phyloP scores from a whole-genome alignment of 2,329 filamentous ascomycete genomes.

The Peltaster fructicola region DNA sequence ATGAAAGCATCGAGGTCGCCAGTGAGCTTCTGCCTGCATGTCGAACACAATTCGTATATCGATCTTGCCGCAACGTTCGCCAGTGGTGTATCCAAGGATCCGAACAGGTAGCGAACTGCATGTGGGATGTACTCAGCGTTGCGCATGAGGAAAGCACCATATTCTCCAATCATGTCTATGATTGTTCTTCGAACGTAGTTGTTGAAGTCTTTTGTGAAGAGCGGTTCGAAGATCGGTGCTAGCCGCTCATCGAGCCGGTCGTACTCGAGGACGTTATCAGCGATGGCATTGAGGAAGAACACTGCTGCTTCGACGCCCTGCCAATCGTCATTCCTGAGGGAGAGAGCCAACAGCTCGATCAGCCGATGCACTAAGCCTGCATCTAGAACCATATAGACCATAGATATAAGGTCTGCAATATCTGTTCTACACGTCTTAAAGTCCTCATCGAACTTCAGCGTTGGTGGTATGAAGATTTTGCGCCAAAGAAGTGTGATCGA shows the following conservation, averaged over 20 bases:
- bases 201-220: constrained; percentile 33
- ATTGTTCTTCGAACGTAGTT: constrained; percentile 49
- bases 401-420: constrained; percentile 59
- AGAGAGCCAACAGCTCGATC: constrained; percentile 25
- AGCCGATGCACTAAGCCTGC: constrained; percentile 28
- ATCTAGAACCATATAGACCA: constrained; percentile 42
- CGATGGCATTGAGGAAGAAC: constrained; percentile 48
- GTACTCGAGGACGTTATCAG: constrained; percentile 46
- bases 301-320: constrained; percentile 33
- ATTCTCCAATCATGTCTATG: constrained; percentile 52
- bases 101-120: constrained; percentile 58
- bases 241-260: constrained; percentile 41
- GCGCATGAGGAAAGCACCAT: constrained; percentile 59
- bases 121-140: constrained; percentile 49
- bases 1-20: constrained; percentile 51
- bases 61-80: constrained; percentile 55
- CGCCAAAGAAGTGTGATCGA: constrained; percentile 19
- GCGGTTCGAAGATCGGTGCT: constrained; percentile 40
- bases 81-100: constrained; percentile 39
- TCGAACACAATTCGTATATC: constrained; percentile 56
- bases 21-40: constrained; percentile 53
- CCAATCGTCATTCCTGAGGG: constrained; percentile 27
- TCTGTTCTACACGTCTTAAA: constrained; percentile 62
- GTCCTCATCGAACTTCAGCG: constrained; percentile 43
- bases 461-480: constrained; percentile 38